Evolutionary conservation across 1,284 basidiomycete species (phyloP), one percentile per base, ranked within the genome.

Genomic region (Heterobasidion occidentale): DNA sequence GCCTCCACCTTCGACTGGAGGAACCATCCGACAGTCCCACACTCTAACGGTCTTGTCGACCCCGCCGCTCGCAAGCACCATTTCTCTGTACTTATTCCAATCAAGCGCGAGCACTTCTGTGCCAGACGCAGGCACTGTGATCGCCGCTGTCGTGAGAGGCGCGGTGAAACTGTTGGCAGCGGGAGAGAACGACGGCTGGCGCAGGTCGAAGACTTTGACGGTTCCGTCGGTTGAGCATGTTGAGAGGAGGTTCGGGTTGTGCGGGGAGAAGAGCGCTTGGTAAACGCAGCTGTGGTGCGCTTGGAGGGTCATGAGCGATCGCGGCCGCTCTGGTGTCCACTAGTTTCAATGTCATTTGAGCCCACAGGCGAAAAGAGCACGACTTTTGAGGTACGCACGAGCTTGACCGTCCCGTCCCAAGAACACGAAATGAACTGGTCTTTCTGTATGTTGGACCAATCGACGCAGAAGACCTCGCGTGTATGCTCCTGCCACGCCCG

Each of bases 371-470:
- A 42, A 8, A 42, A 7, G 38, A 8, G n/a, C 19, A 17, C 34
- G 11, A 17, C 42, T 48, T 48, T 27, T 27, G 27, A 5, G 27
- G 27, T 0, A 76, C 90, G 56, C 64, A 94, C 94, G 46, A 98
- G 68, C 71, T 97, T 95, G 44, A 96, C 81, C 3, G 80, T 84
- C 35, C 92, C 92, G 68, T 99, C 96, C 96, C 96, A 98, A 20
- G 89, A 92, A 1, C 88, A 83, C 2, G 92, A 94, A 5, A 83
- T 83, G 70, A 99, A 98, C 1, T 83, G 78, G 59, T 93, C 88
- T 70, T 99, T 99, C 63, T 90, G 86, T 58, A 97, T 72, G 70
- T 98, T 98, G 61, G 90, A 95, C 96, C 96, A 99, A 70, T 99
- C 93, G 11, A 98, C 83, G n/a, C 89, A 90, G 73, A 93, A 95